Evolutionary conservation across 2,329 filamentous ascomycete species (phyloP).

Genomic region (Monosporascus sp.): DNA sequence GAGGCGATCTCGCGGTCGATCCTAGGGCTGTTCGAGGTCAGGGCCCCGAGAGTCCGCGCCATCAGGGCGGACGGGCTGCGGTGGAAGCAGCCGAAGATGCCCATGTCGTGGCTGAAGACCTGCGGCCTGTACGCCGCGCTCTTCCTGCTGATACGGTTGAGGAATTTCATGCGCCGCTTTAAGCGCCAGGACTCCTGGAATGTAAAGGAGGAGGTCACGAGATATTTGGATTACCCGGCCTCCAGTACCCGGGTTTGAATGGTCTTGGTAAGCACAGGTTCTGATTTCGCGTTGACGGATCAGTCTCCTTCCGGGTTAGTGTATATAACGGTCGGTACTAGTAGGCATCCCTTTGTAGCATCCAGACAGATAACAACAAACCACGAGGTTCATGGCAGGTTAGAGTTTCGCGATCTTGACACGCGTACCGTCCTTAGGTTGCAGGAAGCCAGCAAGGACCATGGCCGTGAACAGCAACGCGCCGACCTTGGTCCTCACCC

Average conservation of each 20-base stretch:
- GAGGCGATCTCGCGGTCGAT: slow-evolving; percentile 7
- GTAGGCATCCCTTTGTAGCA: no score
- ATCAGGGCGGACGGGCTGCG: slow-evolving; percentile 8
- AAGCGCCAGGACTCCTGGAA: slow-evolving; percentile 1
- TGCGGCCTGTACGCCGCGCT: slow-evolving; percentile 5
- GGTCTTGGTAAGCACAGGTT: no score
- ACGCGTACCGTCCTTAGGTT: slow-evolving; percentile 60
- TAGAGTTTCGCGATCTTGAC: slow-evolving; percentile 61
- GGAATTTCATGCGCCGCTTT: slow-evolving; percentile 1
- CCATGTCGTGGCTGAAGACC: slow-evolving; percentile 7
- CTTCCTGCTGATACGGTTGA: slow-evolving; percentile 4
- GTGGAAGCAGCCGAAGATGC: slow-evolving; percentile 12
- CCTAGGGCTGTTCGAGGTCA: slow-evolving; percentile 4
- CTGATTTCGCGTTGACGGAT: no score
- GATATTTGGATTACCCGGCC: not conserved
- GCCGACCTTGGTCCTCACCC: slow-evolving; percentile 43
- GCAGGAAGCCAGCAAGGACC: slow-evolving; percentile 53
- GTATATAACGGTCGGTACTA: no score
- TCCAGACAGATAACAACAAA: slow-evolving; percentile 31
- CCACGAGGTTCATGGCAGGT: slow-evolving; percentile 53
- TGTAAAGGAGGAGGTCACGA: slow-evolving; percentile 6
- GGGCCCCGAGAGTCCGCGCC: slow-evolving; percentile 1
- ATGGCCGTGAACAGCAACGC: slow-evolving; percentile 38
- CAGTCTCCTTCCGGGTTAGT: no score
- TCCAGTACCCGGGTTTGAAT: no score